A percentile compares a stretch with the other conserved stretches of the same genome.
Conservation (phyloP, 2,329 filamentous ascomycete species). For the Fusarium sp. region DNA sequence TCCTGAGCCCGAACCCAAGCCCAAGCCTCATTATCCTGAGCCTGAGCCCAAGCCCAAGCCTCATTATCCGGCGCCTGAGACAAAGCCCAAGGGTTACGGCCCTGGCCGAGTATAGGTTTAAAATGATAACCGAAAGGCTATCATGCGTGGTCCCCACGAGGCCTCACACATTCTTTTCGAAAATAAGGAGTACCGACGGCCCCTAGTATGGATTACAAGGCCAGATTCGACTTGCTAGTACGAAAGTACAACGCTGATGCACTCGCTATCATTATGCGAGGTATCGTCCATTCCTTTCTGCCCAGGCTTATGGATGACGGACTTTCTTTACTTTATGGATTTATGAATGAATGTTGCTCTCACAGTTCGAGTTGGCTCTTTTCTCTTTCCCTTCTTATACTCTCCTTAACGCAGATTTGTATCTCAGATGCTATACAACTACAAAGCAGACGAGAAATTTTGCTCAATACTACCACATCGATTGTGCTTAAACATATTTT, state of each 20-base stretch:
- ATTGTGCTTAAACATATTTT: background rate
- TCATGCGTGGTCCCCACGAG: too few relatives aligned
- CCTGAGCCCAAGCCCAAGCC: background rate
- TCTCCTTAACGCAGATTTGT: slow-evolving; percentile 7
- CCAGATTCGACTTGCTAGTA: background rate
- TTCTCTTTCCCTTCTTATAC: background rate
- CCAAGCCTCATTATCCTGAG: background rate
- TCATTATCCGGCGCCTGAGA: background rate
- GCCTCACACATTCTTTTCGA: background rate
- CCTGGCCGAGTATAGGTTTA: too few relatives aligned
- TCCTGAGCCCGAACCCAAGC: background rate
- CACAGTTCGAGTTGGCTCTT: background rate
- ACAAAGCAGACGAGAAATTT: background rate
- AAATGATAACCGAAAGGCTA: too few relatives aligned
- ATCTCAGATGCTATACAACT: background rate
- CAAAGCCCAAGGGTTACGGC: background rate
- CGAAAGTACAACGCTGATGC: background rate
- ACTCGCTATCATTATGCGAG: background rate
- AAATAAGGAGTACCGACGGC: too few relatives aligned
- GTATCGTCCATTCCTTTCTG: background rate
- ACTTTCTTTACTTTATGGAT: background rate
- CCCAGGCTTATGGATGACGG: background rate
- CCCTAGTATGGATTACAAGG: too few relatives aligned
- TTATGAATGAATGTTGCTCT: background rate
- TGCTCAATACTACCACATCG: background rate